Conservation (phyloP, 75 land plant genomes). For the Pinus albicaulis region DNA sequence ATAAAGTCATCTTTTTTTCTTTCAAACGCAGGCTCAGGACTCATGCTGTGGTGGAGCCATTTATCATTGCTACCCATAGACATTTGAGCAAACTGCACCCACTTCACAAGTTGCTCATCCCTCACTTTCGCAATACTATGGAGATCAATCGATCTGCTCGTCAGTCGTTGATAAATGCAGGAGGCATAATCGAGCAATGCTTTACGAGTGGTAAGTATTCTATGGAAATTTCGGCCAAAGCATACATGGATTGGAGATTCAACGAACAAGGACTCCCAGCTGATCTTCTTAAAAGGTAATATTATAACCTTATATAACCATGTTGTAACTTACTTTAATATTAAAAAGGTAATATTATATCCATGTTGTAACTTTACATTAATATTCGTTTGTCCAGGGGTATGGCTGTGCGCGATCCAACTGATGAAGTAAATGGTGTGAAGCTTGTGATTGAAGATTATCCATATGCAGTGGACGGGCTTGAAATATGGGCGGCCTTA, state of each 20-base stretch:
- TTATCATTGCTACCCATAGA: conserved; percentile 64
- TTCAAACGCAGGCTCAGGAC: conserved; percentile 40
- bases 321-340: no score
- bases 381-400: conserved; percentile 28
- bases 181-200: conserved; percentile 50
- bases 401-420: conserved; percentile 47
- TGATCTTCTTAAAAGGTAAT: conserved; percentile 55
- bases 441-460: conserved; percentile 60
- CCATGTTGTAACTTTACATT: no score
- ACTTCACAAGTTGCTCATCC: conserved; percentile 55
- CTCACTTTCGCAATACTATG: conserved; percentile 79
- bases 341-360: no score
- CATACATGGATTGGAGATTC: conserved; percentile 64
- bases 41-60: conserved; percentile 67
- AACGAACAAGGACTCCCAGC: conserved; percentile 61
- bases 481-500: conserved; percentile 46
- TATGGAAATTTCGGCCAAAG: conserved; percentile 59
- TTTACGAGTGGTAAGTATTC: conserved; percentile 36
- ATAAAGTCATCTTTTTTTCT: background rate
- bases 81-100: conserved; percentile 76
- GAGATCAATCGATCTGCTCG: conserved; percentile 65
- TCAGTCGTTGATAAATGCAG: conserved; percentile 47
- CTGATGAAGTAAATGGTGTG: conserved; percentile 23
- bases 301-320: no score
- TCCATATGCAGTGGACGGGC: conserved; percentile 58